Evolutionary conservation across 2,329 filamentous ascomycete species (phyloP), one percentile per base, ranked within the genome.

Genomic region (Raffaelea ambrosiae): DNA sequence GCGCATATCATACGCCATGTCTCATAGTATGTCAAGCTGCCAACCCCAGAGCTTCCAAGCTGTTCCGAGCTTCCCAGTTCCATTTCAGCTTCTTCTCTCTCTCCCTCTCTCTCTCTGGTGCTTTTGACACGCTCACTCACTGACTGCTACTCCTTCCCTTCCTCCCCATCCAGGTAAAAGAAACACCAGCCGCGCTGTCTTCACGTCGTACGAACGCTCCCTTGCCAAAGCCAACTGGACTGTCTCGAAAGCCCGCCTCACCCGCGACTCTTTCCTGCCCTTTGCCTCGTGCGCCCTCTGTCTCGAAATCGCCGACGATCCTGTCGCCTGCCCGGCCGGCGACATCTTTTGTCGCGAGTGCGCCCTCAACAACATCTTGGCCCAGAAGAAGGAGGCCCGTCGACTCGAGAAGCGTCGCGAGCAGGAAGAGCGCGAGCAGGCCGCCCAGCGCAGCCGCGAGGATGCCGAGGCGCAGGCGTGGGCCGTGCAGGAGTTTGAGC

Each of bases 291-390:
- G 91, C 69, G 80, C 84, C 47, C 75, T 98, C 23, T 98, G 91
- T 61, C 82, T 97, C 16, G 79, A 89, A 51, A 78, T 84, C 8
- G 86, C 90, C 19, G 79, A 84, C 26, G 80, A 88, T 42, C 90
- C 93, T 1, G 88, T 96, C 33, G 82, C 88, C 20, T 97, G 91
- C 65, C 71, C 77, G 3, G 78, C 83, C 54, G 91, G 91, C 52
- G 90, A 97, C 64, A 74, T 98, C 14, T 97, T 97, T 70, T 98
- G 91, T 65, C 83, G 88, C 57, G 93, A 97, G 69, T 98, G 91
- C 68, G 90, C 89, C 9, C 79, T 97, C 46, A 83, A 74, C 56
- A 95, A 97, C 59, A 81, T 98, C n/a, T 74, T 97, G 1, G 78
- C 88, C 1, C 91, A 98, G 66, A 84, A 88, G 57, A 86, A 90